phyloP scores from a whole-genome alignment of 2,329 filamentous ascomycete genomes.

The Pseudogymnoascus sp. region DNA sequence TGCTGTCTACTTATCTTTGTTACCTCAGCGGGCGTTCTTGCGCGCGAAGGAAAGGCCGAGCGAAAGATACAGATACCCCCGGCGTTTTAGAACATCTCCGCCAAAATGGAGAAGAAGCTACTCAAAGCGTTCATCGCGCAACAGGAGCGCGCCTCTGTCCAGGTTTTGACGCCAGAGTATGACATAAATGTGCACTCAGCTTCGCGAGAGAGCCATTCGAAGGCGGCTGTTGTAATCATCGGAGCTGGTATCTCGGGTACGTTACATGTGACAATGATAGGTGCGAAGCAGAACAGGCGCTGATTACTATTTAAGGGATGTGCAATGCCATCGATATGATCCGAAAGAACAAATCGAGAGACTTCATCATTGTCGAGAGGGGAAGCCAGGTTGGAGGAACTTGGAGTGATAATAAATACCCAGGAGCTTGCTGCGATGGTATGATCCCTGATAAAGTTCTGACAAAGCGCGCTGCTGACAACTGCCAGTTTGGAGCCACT shows the following conservation, averaged over 20 bases:
- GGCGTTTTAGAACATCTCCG: not conserved
- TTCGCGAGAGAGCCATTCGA: not conserved
- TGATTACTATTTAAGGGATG: conserved; percentile 33
- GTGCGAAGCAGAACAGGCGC: not conserved
- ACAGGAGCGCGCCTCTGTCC: not conserved
- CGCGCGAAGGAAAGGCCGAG: not conserved
- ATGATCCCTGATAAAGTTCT: conserved; percentile 11
- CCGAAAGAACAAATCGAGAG: conserved; percentile 40
- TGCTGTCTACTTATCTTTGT: not conserved
- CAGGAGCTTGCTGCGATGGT: conserved; percentile 46
- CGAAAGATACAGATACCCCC: not conserved
- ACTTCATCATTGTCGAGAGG: conserved; percentile 50
- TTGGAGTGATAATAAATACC: conserved; percentile 48
- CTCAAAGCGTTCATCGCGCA: conserved; percentile 1
- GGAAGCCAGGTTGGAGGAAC: conserved; percentile 43
- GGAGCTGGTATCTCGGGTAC: conserved; percentile 46
- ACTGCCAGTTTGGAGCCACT: conserved; percentile 35
- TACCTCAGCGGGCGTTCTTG: not conserved
- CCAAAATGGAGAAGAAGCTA: not conserved
- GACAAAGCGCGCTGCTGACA: not conserved
- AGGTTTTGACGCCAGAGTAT: not conserved
- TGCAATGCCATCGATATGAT: conserved; percentile 51
- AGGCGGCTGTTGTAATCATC: conserved; percentile 42
- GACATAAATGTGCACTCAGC: not conserved
- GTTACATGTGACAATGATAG: not conserved